Conservation (phyloP, 768 basidiomycete genomes). For the Agrocybe praecox region DNA sequence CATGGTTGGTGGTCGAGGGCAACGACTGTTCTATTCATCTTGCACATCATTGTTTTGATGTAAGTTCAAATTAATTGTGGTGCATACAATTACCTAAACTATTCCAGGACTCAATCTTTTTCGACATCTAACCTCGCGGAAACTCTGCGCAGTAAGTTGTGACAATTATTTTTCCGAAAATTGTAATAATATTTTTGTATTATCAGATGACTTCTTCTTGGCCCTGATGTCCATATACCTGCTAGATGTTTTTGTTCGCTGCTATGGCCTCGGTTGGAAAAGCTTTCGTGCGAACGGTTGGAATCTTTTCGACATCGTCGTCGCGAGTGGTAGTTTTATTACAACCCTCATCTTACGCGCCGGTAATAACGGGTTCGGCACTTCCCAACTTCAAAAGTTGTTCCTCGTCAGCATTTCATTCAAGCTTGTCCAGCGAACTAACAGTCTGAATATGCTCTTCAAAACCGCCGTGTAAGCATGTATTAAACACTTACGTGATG, state of each 20-base stretch:
- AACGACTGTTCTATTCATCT: conserved; percentile 77
- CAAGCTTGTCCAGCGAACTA: conserved; percentile 90
- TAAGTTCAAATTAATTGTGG: conserved; percentile 35
- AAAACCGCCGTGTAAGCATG: conserved; percentile 86
- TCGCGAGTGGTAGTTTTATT: conserved; percentile 78
- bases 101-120: conserved; percentile 78
- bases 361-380: conserved; percentile 46
- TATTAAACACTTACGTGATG: neutral
- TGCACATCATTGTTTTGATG: conserved; percentile 87
- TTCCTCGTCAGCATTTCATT: conserved; percentile 93
- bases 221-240: conserved; percentile 71
- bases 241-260: conserved; percentile 76
- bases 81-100: neutral
- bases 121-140: conserved; percentile 51
- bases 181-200: neutral
- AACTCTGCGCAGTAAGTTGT: conserved; percentile 57
- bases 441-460: conserved; percentile 91
- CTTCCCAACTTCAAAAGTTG: conserved; percentile 79
- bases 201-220: conserved; percentile 78
- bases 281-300: conserved; percentile 91
- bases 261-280: conserved; percentile 80
- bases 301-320: conserved; percentile 89
- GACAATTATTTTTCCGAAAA: neutral
- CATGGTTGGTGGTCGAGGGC: conserved; percentile 90
- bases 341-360: conserved; percentile 79